Conservation (phyloP, 2,329 filamentous ascomycete species). For the Fusarium sarcochroum region DNA sequence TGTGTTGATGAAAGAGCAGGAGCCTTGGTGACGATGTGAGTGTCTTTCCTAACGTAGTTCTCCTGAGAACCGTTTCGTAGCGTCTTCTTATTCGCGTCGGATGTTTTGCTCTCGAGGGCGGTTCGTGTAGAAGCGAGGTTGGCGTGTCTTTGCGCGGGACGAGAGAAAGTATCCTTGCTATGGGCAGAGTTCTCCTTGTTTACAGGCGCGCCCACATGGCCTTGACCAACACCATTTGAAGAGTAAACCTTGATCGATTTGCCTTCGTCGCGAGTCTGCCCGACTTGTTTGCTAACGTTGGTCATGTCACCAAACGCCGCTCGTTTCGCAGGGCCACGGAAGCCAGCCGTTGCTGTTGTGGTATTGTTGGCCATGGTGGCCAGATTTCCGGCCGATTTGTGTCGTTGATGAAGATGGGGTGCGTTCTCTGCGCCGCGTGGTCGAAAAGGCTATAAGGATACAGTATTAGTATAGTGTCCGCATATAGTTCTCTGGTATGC, state of each 20-base stretch:
- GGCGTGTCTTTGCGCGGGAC: slow-evolving; percentile 54
- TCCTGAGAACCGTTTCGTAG: slow-evolving; percentile 33
- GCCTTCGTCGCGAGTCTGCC: slow-evolving; percentile 50
- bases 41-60: slow-evolving; percentile 41
- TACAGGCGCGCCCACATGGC: slow-evolving; percentile 43
- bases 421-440: slow-evolving; percentile 66
- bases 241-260: slow-evolving; percentile 55
- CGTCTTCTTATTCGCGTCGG: slow-evolving; percentile 46
- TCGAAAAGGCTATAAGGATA: slow-evolving; percentile 55
- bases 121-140: slow-evolving; percentile 43
- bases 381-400: slow-evolving; percentile 82
- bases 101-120: slow-evolving; percentile 43
- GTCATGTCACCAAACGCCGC: slow-evolving; percentile 87
- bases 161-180: slow-evolving; percentile 55
- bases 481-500: slow-evolving; percentile 13
- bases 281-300: slow-evolving; percentile 68
- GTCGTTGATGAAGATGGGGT: slow-evolving; percentile 77
- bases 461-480: slow-evolving; percentile 33
- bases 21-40: slow-evolving; percentile 33
- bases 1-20: slow-evolving; percentile 31
- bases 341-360: slow-evolving; percentile 45
- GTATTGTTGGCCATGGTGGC: slow-evolving; percentile 49
- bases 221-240: slow-evolving; percentile 46
- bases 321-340: slow-evolving; percentile 73
- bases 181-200: slow-evolving; percentile 62